Conservation (phyloP, 345 rosid genomes). For the Pseudoturritis turrita region DNA sequence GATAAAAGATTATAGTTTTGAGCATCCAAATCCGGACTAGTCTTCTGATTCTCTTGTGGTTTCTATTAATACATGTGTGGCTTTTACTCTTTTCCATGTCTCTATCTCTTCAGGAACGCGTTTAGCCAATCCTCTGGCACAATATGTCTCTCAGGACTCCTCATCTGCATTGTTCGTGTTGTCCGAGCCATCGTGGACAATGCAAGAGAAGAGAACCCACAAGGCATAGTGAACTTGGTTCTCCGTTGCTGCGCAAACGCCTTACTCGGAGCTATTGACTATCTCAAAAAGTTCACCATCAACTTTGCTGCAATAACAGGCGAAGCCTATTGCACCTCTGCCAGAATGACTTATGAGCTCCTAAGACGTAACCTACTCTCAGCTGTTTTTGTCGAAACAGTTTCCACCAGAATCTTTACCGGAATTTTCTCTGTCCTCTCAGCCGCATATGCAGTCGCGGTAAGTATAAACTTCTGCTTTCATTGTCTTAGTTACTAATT, state of each 20-base stretch:
- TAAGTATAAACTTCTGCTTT: conserved; percentile 30
- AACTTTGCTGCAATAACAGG: conserved; percentile 93
- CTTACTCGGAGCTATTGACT: conserved; percentile 62
- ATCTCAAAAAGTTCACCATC: conserved; percentile 88
- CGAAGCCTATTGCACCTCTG: conserved; percentile 80
- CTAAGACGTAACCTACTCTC: conserved; percentile 86
- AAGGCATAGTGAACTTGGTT: conserved; percentile 60
- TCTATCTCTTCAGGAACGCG: conserved; percentile 59
- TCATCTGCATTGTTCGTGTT: conserved; percentile 59
- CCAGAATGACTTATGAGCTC: conserved; percentile 88
- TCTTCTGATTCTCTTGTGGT: too few relatives aligned
- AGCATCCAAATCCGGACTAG: too few relatives aligned
- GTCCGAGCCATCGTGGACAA: conserved; percentile 82
- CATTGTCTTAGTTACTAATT: neutral
- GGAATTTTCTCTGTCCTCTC: conserved; percentile 73
- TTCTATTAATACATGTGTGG: neutral
- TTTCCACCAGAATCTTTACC: conserved; percentile 69
- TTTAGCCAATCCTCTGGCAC: conserved; percentile 88
- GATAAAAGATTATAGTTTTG: neutral
- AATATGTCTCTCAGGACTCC: conserved; percentile 81
- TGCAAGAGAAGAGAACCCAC: conserved; percentile 64
- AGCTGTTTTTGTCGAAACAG: conserved; percentile 80
- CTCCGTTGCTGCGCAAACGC: conserved; percentile 62
- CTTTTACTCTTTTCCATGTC: neutral
- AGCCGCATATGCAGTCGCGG: conserved; percentile 72